Conservation (phyloP, 257 asterid species). For the Voacanga thouarsii region DNA sequence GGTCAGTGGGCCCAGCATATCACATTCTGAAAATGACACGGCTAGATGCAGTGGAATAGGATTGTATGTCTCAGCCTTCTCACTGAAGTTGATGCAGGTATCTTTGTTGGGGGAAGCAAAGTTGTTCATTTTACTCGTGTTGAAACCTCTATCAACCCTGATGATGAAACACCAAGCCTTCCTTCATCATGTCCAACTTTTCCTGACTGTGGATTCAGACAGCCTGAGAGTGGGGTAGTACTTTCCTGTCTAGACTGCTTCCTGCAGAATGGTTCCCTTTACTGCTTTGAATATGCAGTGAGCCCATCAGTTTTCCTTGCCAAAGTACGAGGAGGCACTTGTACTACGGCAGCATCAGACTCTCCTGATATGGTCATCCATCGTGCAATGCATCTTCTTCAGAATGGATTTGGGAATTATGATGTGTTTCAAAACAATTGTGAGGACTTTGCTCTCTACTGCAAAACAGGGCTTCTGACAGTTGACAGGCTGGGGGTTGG, state of each 20-base stretch:
- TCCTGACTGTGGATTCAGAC: constrained; percentile 91
- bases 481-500: constrained; percentile 76
- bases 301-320: constrained; percentile 67
- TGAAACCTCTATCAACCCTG: constrained; percentile 34
- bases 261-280: constrained; percentile 63
- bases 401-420: constrained; percentile 80
- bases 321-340: constrained; percentile 88
- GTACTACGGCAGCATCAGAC: constrained; percentile 86
- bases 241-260: constrained; percentile 90
- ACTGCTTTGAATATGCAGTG: constrained; percentile 71
- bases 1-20: background rate
- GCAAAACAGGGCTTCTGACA: constrained; percentile 87
- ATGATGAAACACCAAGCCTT: constrained; percentile 25
- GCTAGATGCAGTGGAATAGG: background rate
- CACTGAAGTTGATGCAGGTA: constrained; percentile 42
- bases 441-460: constrained; percentile 89
- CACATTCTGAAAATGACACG: background rate
- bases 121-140: constrained; percentile 85
- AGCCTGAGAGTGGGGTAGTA: constrained; percentile 67
- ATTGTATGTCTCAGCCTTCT: background rate
- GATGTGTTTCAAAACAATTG: constrained; percentile 88
- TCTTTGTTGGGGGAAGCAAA: constrained; percentile 87
- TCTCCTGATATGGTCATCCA: constrained; percentile 51
- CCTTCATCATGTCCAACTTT: constrained; percentile 48
- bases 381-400: constrained; percentile 86